A percentile compares a stretch with the other conserved stretches of the same genome.
Conservation (phyloP, 2,329 filamentous ascomycete genomes). For the Hypoxylon sp. region DNA sequence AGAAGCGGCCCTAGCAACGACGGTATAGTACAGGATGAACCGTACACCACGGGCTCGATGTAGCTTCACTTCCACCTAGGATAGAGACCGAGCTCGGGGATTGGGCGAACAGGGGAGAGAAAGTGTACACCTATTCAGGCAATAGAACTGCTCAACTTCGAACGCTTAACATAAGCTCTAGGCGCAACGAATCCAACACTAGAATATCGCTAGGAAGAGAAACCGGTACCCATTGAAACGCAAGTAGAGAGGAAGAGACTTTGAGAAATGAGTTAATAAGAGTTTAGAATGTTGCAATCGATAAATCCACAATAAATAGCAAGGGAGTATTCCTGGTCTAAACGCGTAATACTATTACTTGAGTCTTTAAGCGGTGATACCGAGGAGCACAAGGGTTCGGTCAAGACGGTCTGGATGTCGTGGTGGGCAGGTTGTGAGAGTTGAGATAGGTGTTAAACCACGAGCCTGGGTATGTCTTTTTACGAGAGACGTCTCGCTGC, state of each 20-base stretch:
- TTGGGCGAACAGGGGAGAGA: neutral
- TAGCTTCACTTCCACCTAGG: no score
- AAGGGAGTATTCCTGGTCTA: neutral
- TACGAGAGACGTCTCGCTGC: neutral
- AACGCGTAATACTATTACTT: slow-evolving; percentile 9
- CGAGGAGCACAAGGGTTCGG: slow-evolving; percentile 19
- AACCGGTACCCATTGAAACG: slow-evolving; percentile 17
- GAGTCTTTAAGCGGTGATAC: slow-evolving; percentile 24
- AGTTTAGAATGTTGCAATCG: neutral
- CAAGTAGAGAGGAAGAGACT: slow-evolving; percentile 3
- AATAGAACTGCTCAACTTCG: neutral
- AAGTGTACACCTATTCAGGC: neutral
- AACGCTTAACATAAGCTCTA: neutral
- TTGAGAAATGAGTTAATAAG: neutral
- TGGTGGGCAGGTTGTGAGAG: no score
- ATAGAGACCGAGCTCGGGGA: neutral
- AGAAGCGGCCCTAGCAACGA: no score
- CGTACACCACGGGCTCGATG: no score
- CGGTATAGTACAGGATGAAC: no score
- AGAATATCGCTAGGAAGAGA: slow-evolving; percentile 9
- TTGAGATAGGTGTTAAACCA: no score
- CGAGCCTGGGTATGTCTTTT: slow-evolving; percentile 11
- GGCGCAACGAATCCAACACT: neutral
- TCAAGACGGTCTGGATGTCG: slow-evolving; percentile 7
- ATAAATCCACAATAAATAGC: neutral